These are phyloP conservation scores for Geosmithia flava DNA, from an alignment of 2,329 filamentous ascomycete species.

Conservation along the genomic window DNA sequence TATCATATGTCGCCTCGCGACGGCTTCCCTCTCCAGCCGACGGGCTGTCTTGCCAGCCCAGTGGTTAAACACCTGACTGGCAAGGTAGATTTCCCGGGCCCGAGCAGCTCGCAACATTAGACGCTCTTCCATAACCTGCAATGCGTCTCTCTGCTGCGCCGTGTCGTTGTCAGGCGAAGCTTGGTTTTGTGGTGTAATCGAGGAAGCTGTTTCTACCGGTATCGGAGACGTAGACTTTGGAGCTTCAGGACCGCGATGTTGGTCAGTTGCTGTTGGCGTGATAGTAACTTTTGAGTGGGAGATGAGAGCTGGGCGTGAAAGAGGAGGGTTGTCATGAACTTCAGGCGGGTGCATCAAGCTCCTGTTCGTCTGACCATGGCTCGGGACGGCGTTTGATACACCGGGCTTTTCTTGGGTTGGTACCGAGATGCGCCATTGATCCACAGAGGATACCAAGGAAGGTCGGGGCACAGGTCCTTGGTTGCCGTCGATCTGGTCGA, in stretches of 20 bases:
- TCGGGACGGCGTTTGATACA: neutral
- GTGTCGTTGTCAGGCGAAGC: constrained; percentile 15
- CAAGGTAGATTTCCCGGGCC: constrained; percentile 53
- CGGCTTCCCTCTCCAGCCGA: constrained; percentile 51
- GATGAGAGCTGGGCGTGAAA: neutral
- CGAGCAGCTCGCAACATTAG: constrained; percentile 40
- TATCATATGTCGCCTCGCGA: constrained; percentile 59
- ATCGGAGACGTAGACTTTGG: neutral
- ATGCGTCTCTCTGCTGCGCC: constrained; percentile 16
- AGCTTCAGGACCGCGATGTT: neutral
- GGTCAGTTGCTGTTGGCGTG: neutral
- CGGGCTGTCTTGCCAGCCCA: constrained; percentile 57
- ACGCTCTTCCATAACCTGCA: constrained; percentile 6
- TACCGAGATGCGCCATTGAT: constrained; percentile 6
- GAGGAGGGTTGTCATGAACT: neutral
- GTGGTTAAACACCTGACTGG: constrained; percentile 22
- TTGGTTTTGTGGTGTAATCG: neutral
- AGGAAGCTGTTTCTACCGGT: neutral
- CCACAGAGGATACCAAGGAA: constrained; percentile 6
- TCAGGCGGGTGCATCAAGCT: neutral
- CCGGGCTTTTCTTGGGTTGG: neutral
- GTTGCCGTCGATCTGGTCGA: neutral
- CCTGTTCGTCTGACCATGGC: neutral
- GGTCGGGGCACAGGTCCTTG: neutral
- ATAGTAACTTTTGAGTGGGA: neutral